Percentiles rank a stretch among this genome's conserved stretches.
Evolutionary conservation across 805 yeast genomes (phyloP).

Genomic region (Ogataea saltuana): DNA sequence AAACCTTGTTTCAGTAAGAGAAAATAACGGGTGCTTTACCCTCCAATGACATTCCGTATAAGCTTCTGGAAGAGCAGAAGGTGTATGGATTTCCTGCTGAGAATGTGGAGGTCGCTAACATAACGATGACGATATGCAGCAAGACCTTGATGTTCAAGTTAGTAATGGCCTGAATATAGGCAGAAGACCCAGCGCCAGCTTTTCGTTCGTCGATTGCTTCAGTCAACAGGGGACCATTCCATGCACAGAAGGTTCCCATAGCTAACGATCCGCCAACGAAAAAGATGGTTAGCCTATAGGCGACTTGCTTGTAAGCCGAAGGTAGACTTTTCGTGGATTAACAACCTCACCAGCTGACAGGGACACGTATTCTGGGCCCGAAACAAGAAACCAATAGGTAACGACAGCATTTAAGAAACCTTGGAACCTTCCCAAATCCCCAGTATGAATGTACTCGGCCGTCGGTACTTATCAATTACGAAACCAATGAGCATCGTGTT

Average conservation of each 20-base stretch:
- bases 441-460: constrained; percentile 41
- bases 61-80: constrained; percentile 47
- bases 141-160: constrained; percentile 43
- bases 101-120: constrained; percentile 45
- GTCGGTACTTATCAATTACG: constrained; percentile 37
- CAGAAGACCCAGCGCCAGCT: constrained; percentile 51
- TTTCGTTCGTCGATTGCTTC: constrained; percentile 35
- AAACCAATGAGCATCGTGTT: constrained; percentile 40
- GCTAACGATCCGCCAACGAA: constrained; percentile 50
- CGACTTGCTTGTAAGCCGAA: constrained; percentile 48
- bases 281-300: constrained; percentile 44
- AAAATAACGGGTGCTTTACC: constrained; percentile 49
- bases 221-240: constrained; percentile 40
- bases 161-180: constrained; percentile 49
- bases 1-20: constrained; percentile 44
- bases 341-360: constrained; percentile 49
- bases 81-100: constrained; percentile 52
- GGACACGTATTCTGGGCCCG: constrained; percentile 52
- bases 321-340: constrained; percentile 51
- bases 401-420: constrained; percentile 46
- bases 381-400: constrained; percentile 45
- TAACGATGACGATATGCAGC: constrained; percentile 47
- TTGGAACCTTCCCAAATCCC: constrained; percentile 46
- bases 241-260: constrained; percentile 47
- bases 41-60: constrained; percentile 48